A percentile compares a stretch with the other conserved stretches of the same genome.
Conservation (phyloP, 352 stramenopile genomes). For the Pythium sukuiense region DNA sequence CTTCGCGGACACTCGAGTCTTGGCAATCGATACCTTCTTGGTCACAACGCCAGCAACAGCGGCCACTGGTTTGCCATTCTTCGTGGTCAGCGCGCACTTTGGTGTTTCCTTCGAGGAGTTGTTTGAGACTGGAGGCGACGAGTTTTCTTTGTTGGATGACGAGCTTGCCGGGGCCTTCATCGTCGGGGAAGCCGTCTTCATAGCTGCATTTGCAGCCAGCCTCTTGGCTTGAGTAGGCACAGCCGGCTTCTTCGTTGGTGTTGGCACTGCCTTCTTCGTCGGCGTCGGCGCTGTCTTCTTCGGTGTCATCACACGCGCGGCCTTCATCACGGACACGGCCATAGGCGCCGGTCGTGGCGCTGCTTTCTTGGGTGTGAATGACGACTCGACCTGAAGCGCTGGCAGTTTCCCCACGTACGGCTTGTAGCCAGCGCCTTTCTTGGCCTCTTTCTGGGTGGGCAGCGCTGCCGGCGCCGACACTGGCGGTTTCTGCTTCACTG, state of each 20-base stretch:
- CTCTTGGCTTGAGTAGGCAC: not conserved
- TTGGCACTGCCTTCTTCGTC: slow-evolving; percentile 5
- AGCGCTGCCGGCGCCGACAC: not conserved
- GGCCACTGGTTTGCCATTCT: slow-evolving; percentile 19
- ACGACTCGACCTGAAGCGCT: slow-evolving; percentile 53
- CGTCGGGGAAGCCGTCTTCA: not conserved
- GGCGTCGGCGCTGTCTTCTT: slow-evolving; percentile 9
- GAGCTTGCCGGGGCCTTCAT: not conserved
- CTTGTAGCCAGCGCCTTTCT: slow-evolving; percentile 39
- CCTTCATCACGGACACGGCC: slow-evolving; percentile 30
- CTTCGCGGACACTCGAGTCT: slow-evolving; percentile 35
- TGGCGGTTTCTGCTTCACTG: slow-evolving; percentile 8
- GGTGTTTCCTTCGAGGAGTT: not conserved
- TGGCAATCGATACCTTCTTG: slow-evolving; percentile 28
- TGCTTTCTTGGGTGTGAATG: slow-evolving; percentile 55
- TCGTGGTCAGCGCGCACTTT: slow-evolving; percentile 11
- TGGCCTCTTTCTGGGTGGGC: not conserved
- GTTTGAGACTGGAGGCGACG: not conserved
- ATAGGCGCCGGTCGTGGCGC: slow-evolving; percentile 30
- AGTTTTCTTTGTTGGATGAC: not conserved
- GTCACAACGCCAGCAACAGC: not conserved
- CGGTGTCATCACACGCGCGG: slow-evolving; percentile 18
- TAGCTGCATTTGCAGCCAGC: not conserved
- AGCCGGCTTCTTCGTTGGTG: not conserved
- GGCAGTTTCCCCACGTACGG: slow-evolving; percentile 70